Evolutionary conservation across 2,329 filamentous ascomycete genomes (phyloP).

Genomic region (Exophiala mesophila): DNA sequence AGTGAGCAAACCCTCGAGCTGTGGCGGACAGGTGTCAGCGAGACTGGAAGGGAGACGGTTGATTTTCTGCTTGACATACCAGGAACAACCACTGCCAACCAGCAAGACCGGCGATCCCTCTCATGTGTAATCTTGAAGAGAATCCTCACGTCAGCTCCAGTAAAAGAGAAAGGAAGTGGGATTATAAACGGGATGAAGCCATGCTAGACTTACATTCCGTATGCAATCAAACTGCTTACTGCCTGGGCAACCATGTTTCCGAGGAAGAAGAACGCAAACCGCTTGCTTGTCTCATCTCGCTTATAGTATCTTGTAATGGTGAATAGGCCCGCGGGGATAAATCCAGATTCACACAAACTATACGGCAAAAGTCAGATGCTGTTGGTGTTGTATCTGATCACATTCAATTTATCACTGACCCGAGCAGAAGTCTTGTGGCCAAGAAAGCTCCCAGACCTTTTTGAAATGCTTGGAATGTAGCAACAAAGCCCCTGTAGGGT

Average conservation of each 20-base stretch:
- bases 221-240: conserved; percentile 3
- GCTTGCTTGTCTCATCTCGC: conserved; percentile 60
- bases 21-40: too few relatives aligned
- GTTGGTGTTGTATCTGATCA: too few relatives aligned
- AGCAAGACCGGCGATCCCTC: conserved; percentile 27
- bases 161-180: too few relatives aligned
- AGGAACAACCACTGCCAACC: conserved; percentile 37
- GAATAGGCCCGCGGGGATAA: conserved; percentile 38
- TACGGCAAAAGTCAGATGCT: too few relatives aligned
- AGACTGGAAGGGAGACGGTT: too few relatives aligned
- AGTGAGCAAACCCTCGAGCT: too few relatives aligned
- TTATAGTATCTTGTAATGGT: conserved; percentile 61
- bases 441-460: conserved; percentile 36
- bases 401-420: too few relatives aligned
- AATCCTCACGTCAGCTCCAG: too few relatives aligned
- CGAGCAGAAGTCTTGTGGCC: conserved; percentile 37
- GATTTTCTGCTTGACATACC: too few relatives aligned
- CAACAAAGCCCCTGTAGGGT: too few relatives aligned
- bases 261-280: conserved; percentile 67
- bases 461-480: conserved; percentile 38
- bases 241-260: conserved; percentile 40
- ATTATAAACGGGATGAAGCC: too few relatives aligned
- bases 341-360: conserved; percentile 50
- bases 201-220: too few relatives aligned
- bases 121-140: conserved; percentile 35